Percentiles rank a stretch among this genome's conserved stretches.
Conservation (phyloP, 495 filamentous ascomycete genomes). For the Podospora tetraspora region DNA sequence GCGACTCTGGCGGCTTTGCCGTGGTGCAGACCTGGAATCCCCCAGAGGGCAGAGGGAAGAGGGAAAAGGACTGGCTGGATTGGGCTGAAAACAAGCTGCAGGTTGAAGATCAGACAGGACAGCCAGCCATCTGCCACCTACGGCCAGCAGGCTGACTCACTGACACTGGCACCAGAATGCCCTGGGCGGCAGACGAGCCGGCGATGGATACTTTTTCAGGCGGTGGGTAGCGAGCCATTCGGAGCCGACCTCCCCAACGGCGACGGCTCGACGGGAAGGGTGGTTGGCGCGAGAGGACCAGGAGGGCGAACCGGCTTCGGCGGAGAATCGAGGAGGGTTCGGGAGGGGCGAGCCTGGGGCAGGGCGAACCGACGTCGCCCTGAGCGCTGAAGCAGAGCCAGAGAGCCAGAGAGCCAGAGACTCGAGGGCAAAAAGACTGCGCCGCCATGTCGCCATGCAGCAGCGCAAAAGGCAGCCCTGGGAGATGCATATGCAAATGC, state of each 20-base stretch:
- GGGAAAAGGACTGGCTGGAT: constrained; percentile 14
- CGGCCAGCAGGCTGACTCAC: neutral
- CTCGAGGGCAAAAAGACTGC: constrained; percentile 20
- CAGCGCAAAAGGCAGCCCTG: constrained; percentile 26
- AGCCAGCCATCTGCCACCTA: constrained; percentile 3
- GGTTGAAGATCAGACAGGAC: constrained; percentile 14
- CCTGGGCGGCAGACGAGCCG: constrained; percentile 5
- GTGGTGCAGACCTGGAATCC: neutral
- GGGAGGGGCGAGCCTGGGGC: constrained; percentile 3
- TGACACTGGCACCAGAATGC: neutral
- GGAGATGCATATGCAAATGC: constrained; percentile 28
- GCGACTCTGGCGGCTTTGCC: constrained; percentile 8
- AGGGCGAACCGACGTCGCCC: constrained; percentile 5
- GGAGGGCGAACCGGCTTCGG: constrained; percentile 10
- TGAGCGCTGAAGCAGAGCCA: too few relatives aligned
- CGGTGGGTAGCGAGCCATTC: constrained; percentile 1
- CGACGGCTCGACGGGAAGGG: neutral
- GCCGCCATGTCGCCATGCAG: constrained; percentile 20
- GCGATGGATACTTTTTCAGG: neutral
- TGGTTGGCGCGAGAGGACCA: constrained; percentile 1
- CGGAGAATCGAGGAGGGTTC: constrained; percentile 1
- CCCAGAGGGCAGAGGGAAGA: neutral
- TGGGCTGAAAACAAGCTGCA: constrained; percentile 17
- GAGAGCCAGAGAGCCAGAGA: neutral
- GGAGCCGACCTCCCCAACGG: neutral